A percentile compares a stretch with the other conserved stretches of the same genome.
These are phyloP conservation scores for Sphagnum magellanicum DNA, from an alignment of 228 moss, liverwort and hornwort genomes.

Conservation along the genomic window DNA sequence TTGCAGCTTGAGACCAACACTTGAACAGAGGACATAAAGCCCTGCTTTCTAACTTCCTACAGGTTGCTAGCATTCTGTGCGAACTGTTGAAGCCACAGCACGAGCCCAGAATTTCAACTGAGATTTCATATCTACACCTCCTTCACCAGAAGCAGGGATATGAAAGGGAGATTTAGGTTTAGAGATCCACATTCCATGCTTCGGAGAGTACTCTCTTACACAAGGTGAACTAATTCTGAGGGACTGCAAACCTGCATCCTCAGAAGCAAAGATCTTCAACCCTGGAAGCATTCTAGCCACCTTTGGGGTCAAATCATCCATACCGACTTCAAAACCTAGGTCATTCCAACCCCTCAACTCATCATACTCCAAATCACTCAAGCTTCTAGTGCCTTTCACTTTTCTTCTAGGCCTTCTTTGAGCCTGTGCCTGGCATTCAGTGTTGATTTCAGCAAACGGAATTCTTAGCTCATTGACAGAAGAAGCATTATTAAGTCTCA, in stretches of 20 bases:
- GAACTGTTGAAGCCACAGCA: constrained; percentile 42
- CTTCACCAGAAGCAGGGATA: constrained; percentile 8
- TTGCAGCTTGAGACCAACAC: neutral
- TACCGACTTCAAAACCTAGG: constrained; percentile 37
- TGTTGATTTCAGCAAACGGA: neutral
- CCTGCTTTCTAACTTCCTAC: neutral
- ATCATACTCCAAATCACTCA: constrained; percentile 47
- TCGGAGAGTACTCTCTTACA: constrained; percentile 11
- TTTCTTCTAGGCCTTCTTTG: constrained; percentile 14
- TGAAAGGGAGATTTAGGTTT: constrained; percentile 23
- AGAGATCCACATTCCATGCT: constrained; percentile 29
- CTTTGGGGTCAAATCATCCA: constrained; percentile 35
- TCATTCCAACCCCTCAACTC: constrained; percentile 39
- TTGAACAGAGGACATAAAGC: neutral
- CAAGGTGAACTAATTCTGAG: constrained; percentile 19
- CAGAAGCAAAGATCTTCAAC: constrained; percentile 17
- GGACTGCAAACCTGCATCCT: constrained; percentile 8
- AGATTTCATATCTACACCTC: constrained; percentile 36
- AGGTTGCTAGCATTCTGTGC: constrained; percentile 28
- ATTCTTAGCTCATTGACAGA: neutral
- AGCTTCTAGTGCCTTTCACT: constrained; percentile 44
- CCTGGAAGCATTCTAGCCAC: constrained; percentile 40
- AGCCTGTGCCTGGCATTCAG: neutral
- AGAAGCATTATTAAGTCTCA: too few species aligned
- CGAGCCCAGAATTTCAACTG: constrained; percentile 50